Evolutionary conservation across 2,329 filamentous ascomycete species (phyloP), one percentile per base, ranked within the genome.

Genomic region (Nothophoma quercina): DNA sequence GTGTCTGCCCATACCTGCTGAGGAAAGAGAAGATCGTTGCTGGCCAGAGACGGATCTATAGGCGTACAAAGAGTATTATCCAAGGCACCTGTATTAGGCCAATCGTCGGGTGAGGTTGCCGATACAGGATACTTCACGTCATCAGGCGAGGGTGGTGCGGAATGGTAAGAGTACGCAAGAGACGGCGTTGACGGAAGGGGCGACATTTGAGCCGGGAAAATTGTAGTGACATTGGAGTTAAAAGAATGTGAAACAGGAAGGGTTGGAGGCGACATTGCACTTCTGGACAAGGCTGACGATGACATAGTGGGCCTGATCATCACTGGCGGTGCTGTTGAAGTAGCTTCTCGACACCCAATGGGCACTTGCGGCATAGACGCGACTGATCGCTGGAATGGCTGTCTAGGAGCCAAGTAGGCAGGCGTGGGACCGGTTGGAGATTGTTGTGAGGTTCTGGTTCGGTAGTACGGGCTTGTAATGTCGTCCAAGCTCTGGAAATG

Each of bases 391-490:
- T 18, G 21, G 2, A 9, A 5, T 3, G 34, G 7, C 18, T 35
- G 34, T 19, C 9, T 23, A 16, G 47, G n/a, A 21, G 18, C 12
- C 10, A 26, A 2, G 30, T 15, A 6, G n/a, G 8, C 16, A 2
- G 22, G 8, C 7, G 16, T 21, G 1, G 18, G 28, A 16, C 49
- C 42, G 5, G 30, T 18, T 7, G n/a, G 38, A 7, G 13, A 1
- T 19, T 15, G 36, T 18, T 49, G 46, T 5, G 43, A 32, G 2
- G 21, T 8, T 2, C 48, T 50, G 10, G 50, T 44, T 5, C 19
- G 16, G 19, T 54, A 57, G 19, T 57, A 55, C 18, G 51, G 54
- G 16, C 42, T 38, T 13, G 22, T 23, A 1, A 23, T 5, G 9
- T 5, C 1, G 7, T 25, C 22, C 8, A 28, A 3, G 1, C 23